Base-by-base conservation (phyloP, 164 flowering plant species). In the Piper betle region DNA sequence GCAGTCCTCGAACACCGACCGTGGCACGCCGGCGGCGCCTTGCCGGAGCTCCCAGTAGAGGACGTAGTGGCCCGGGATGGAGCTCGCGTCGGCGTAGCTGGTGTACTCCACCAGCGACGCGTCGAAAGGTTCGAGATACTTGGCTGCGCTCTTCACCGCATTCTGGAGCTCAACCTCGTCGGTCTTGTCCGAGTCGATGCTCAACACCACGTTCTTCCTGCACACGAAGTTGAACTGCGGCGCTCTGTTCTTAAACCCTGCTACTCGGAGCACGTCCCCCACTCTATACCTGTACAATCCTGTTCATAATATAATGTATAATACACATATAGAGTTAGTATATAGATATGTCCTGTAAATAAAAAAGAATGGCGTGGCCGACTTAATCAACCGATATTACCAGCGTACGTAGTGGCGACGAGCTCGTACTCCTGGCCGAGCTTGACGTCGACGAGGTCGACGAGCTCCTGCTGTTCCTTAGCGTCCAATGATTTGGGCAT, bases 191-290 rank as follows among this genome's bases (percentile, higher is more conserved):
- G 95, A 69, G 62, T 93, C 97, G 11, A 93, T 93, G 83, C 97
- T 88, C 50, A 93, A 61, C 37, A 80, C 94, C n/a, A 90, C 98
- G 50, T 93, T 93, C 62, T 87, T 86, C 33, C 98, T 62, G 75
- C 97, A 88, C 0, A 93, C 66, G 74, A 93, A 93, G 73, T 73
- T 86, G 89, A 93, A 93, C 66, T 93, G 96, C 0, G 98, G 98
- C 3, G 94, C 94, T 58, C 81, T 86, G 87, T 90, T 93, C 81
- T 93, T 93, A 85, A 90, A 93, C 59, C 97, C 97, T 0, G 92
- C 84, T n/a, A 93, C 98, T 33, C 89, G 66, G 4, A 93, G 84
- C 64, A 93, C 84, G 69, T 93, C 99, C 0, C 99, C 99, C 2
- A 93, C 97, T 73, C 96, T 64, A 60, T 93, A 90, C 1, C 97